Base-by-base conservation (phyloP, 768 basidiomycete species). In the Clitopilus passeckerianus region DNA sequence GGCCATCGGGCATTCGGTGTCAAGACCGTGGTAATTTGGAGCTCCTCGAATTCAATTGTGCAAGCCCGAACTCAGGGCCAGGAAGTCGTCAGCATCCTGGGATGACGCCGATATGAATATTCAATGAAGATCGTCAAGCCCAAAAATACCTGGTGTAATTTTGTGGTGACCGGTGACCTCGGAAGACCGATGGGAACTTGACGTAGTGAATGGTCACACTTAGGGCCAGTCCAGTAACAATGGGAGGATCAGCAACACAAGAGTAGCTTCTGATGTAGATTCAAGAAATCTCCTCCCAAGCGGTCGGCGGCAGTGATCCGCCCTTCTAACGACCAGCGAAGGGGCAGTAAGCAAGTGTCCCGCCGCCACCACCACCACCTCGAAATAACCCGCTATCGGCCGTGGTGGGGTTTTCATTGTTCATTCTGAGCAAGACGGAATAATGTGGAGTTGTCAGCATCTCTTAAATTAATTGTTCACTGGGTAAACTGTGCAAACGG, bases 121-220 rank as follows among this genome's bases (percentile, higher is more conserved):
- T 60, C 69, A 1, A 71, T 78, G 54, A 89, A 73, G 56, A 85
- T 86, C 0, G 72, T 69, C 6, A 86, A 67, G 1, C 86, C 86
- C 22, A 87, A 64, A 2, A 79, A 57, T 8, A 77, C 81, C 62
- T 87, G 86, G 27, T n/a, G 69, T 83, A 86, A 64, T 81, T 83
- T 52, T 78, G 84, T 33, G 79, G 76, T 7, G 83, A 73, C 27
- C 86, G 70, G 69, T 69, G 64, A 56, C 74, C 74, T 61, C 63
- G 65, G 70, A 77, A 70, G 20, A 72, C 53, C 0, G 68, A 61
- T 5, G 72, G 74, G 56, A 74, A 65, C 66, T 87, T 87, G 70
- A 81, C 60, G 55, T 50, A 81, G 68, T 89, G 86, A 50, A 84
- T 79, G 67, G 82, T 54, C 0, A 68, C 58, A 20, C 86, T 86